Evolutionary conservation across 73 alveolate species (phyloP).

Genomic region (Diophrys appendiculata): DNA sequence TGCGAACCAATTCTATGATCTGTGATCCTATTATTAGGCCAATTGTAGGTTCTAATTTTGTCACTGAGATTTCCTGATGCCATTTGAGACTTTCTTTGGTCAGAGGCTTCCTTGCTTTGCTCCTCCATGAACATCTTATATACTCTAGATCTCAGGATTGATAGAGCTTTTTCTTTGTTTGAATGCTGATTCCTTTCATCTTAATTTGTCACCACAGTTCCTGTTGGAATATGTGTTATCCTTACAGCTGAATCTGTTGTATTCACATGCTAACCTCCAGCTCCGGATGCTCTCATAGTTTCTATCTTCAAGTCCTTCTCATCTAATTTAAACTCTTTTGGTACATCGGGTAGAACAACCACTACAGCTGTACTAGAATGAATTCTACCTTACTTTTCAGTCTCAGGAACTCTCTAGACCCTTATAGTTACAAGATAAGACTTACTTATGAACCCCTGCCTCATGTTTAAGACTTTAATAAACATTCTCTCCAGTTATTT

Average conservation of each 20-base stretch:
- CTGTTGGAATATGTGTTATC: constrained; percentile 87
- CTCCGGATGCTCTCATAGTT: constrained; percentile 81
- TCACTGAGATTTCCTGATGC: constrained; percentile 87
- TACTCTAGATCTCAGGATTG: constrained; percentile 63
- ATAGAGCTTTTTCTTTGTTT: constrained; percentile 73
- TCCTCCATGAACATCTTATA: constrained; percentile 48
- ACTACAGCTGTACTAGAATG: constrained; percentile 82
- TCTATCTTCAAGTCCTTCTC: constrained; percentile 79
- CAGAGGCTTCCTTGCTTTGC: constrained; percentile 31
- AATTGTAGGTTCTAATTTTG: constrained; percentile 87
- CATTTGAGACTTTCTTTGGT: constrained; percentile 25
- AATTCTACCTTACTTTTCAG: constrained; percentile 82
- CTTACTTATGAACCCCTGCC: constrained; percentile 83
- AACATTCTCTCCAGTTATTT: constrained; percentile 62
- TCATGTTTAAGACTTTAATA: constrained; percentile 68
- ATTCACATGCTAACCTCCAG: constrained; percentile 94
- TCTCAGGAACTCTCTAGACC: constrained; percentile 88
- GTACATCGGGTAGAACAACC: constrained; percentile 82
- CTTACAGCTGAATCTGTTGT: constrained; percentile 85
- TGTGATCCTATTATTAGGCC: constrained; percentile 85
- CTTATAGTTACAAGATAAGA: not conserved
- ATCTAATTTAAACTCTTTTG: constrained; percentile 64
- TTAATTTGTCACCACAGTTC: constrained; percentile 68
- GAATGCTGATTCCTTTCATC: constrained; percentile 81
- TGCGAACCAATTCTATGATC: constrained; percentile 82